Evolutionary conservation across 495 filamentous ascomycete species (phyloP).

Genomic region (Cryomyces minteri): DNA sequence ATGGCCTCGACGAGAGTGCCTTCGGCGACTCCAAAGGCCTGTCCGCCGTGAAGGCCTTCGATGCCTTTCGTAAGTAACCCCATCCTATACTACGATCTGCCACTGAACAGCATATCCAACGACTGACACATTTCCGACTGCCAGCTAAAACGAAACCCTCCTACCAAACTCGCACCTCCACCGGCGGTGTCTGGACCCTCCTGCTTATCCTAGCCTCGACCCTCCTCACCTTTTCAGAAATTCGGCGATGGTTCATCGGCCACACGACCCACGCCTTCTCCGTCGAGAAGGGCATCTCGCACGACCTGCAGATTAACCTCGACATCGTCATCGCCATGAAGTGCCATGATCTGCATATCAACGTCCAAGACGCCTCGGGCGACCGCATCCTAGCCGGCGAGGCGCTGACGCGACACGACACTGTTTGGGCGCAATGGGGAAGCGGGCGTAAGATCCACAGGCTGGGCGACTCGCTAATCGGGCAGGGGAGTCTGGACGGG

Average conservation of each 20-base stretch:
- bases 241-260: constrained; percentile 66
- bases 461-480: constrained; percentile 30
- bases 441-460: constrained; percentile 49
- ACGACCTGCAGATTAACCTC: constrained; percentile 81
- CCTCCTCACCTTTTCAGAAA: constrained; percentile 57
- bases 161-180: constrained; percentile 63
- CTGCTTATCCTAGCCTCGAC: constrained; percentile 53
- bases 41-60: constrained; percentile 64
- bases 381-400: constrained; percentile 77
- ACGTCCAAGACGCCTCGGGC: constrained; percentile 90
- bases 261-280: constrained; percentile 72
- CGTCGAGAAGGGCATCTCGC: constrained; percentile 84
- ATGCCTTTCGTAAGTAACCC: constrained; percentile 50
- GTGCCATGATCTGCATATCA: constrained; percentile 77
- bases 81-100: not conserved
- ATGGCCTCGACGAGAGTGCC: constrained; percentile 53
- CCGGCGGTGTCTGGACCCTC: constrained; percentile 87
- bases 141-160: constrained; percentile 76
- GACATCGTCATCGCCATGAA: constrained; percentile 86
- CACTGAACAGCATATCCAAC: not conserved
- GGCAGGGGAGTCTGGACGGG: not conserved
- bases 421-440: constrained; percentile 67
- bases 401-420: constrained; percentile 53
- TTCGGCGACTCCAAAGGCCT: constrained; percentile 34
- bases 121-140: too few relatives aligned